These are phyloP conservation scores for Trichoderma sp. DNA, from an alignment of 2,329 filamentous ascomycete genomes.

Conservation along the genomic window DNA sequence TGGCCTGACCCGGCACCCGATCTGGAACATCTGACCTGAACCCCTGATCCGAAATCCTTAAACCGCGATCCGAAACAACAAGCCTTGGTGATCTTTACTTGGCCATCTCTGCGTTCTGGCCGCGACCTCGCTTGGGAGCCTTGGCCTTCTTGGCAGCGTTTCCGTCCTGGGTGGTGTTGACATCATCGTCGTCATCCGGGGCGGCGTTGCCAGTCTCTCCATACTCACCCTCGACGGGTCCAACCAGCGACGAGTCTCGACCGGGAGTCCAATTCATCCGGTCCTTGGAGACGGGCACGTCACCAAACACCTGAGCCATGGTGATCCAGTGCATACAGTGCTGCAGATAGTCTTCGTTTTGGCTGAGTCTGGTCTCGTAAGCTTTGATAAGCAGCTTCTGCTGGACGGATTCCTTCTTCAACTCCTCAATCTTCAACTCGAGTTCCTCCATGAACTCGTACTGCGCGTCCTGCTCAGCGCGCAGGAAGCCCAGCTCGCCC, in stretches of 20 bases:
- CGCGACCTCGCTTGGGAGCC: neutral
- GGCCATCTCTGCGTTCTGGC: neutral
- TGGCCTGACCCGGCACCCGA: too few relatives aligned
- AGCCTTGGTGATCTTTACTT: neutral
- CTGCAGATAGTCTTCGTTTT: neutral
- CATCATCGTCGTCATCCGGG: neutral
- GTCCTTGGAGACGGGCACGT: slow-evolving; percentile 8
- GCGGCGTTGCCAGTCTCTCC: neutral
- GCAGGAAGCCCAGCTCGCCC: neutral
- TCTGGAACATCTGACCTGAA: too few relatives aligned
- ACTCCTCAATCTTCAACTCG: neutral
- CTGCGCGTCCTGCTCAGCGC: neutral
- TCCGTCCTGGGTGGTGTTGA: too few relatives aligned
- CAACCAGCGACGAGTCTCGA: neutral
- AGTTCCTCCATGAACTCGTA: slow-evolving; percentile 6
- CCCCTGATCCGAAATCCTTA: too few relatives aligned
- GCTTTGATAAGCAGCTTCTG: neutral
- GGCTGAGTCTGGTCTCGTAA: neutral
- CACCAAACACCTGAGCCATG: slow-evolving; percentile 16
- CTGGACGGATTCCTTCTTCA: slow-evolving; percentile 1
- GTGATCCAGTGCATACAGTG: slow-evolving; percentile 18
- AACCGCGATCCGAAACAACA: neutral
- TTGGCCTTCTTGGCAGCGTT: neutral
- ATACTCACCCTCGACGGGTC: neutral
- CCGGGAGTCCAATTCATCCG: slow-evolving; percentile 8